Base-by-base conservation (phyloP, 2,329 filamentous ascomycete species). In the Alternaria atra region DNA sequence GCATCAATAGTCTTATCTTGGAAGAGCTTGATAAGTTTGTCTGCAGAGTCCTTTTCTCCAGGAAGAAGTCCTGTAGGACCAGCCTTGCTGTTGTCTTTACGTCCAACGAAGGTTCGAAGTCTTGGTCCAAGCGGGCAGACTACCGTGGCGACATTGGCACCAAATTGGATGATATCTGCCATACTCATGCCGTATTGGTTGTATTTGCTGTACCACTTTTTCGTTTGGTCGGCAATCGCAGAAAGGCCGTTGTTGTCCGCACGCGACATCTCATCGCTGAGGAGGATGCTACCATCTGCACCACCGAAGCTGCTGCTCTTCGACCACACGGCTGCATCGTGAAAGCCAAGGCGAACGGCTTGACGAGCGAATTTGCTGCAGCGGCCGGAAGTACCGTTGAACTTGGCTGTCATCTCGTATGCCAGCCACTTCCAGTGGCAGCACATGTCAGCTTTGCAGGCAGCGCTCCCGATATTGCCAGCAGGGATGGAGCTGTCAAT, bases 91-190 rank as follows among this genome's bases (percentile, higher is more conserved):
- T 73, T 77, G 51, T 80, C 78, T 46, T 79, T 80, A 30, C 78
- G 73, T 25, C 78, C 78, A 37, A 80, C 73, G 40, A 77, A 80
- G 3, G 74, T 71, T 6, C 76, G 71, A 43, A 79, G 66, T 17
- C 78, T 72, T n/a, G 78, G 78, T 7, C 78, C 78, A 7, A 80
- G 68, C 0, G 78, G 78, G 51, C 77, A 80, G 2, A 76, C 76
- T 4, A 80, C 77, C 3, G 76, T 77, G 6, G 77, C 77, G 23
- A 79, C 68, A 30, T 72, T 79, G 32, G 77, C 77, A 37, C 73
- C 77, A 29, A 78, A 73, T 52, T 80, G 77, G 23, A 80, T 78
- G 25, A 80, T 68, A 50, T 80, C 78, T 7, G 77, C 77, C 72
- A 79, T 77, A 32, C 67, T 70, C 55, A 79, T 70, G 27, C 74